Conservation (phyloP, 208 protist species). For the Leishmania aethiopica region DNA sequence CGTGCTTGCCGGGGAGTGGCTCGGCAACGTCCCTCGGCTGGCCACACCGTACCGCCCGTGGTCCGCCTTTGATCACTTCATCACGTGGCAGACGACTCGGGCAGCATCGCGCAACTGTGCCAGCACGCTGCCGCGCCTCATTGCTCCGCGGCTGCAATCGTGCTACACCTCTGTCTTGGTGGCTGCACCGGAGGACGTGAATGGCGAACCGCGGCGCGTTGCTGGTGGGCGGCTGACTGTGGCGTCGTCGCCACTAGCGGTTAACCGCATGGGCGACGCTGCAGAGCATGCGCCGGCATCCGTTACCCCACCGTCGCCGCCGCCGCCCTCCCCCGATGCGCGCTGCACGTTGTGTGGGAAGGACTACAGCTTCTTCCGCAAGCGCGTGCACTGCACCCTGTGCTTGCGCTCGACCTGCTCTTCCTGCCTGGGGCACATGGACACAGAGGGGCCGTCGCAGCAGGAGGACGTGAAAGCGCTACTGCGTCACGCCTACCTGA, state of each 20-base stretch:
- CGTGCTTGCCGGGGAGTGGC: slow-evolving; percentile 48
- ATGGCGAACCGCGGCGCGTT: slow-evolving; percentile 17
- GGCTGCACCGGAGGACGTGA: slow-evolving; percentile 23
- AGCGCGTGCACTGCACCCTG: slow-evolving; percentile 54
- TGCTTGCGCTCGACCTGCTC: slow-evolving; percentile 66
- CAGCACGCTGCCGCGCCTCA: slow-evolving; percentile 8
- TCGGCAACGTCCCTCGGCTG: slow-evolving; percentile 60
- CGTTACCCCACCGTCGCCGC: background rate
- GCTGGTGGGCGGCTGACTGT: slow-evolving; percentile 1
- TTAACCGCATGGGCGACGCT: background rate
- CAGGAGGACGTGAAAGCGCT: slow-evolving; percentile 43
- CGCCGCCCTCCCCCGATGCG: slow-evolving; percentile 10
- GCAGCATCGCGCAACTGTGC: slow-evolving; percentile 22
- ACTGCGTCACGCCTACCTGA: slow-evolving; percentile 27
- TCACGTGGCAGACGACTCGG: slow-evolving; percentile 28
- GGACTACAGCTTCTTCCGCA: slow-evolving; percentile 78
- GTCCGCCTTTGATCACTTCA: slow-evolving; percentile 55
- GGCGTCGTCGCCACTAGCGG: slow-evolving; percentile 14
- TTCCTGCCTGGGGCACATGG: slow-evolving; percentile 63
- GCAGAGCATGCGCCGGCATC: background rate
- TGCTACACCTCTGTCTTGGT: slow-evolving; percentile 18
- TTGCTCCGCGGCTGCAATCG: slow-evolving; percentile 33
- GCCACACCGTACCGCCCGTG: slow-evolving; percentile 61
- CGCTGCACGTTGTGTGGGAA: slow-evolving; percentile 67
- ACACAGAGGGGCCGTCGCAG: slow-evolving; percentile 31